Conservation (phyloP, 352 stramenopile genomes). For the Globisporangium barbulae region DNA sequence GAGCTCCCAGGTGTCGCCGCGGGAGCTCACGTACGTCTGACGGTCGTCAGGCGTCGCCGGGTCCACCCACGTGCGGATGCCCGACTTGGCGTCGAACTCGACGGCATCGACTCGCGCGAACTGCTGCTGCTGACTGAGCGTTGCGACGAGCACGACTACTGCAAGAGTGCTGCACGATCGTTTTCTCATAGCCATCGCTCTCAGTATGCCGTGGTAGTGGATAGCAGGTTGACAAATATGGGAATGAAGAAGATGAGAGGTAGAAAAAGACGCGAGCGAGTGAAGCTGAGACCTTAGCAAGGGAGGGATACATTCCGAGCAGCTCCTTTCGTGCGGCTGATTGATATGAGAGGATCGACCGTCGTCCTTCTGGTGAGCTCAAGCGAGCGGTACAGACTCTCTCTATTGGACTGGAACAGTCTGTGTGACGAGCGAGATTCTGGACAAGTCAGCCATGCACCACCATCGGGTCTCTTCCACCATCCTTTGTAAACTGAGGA, state of each 20-base stretch:
- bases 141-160: not conserved
- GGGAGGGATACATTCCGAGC: not conserved
- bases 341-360: not conserved
- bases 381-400: too few relatives aligned
- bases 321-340: not conserved
- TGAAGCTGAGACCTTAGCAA: not conserved
- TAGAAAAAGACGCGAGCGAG: not conserved
- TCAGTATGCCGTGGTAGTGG: not conserved
- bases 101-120: not conserved
- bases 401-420: too few relatives aligned
- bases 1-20: constrained; percentile 50
- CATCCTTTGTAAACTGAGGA: not conserved
- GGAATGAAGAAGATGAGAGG: not conserved
- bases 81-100: constrained; percentile 25
- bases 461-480: not conserved
- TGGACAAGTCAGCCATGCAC: not conserved
- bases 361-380: too few relatives aligned
- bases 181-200: not conserved
- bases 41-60: constrained; percentile 42
- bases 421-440: too few relatives aligned
- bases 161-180: not conserved
- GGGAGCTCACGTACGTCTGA: constrained; percentile 44
- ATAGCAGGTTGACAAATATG: not conserved
- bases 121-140: not conserved
- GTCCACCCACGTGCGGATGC: constrained; percentile 56